Conservation (phyloP, 2,329 filamentous ascomycete species). For the Pyricularia grisea region DNA sequence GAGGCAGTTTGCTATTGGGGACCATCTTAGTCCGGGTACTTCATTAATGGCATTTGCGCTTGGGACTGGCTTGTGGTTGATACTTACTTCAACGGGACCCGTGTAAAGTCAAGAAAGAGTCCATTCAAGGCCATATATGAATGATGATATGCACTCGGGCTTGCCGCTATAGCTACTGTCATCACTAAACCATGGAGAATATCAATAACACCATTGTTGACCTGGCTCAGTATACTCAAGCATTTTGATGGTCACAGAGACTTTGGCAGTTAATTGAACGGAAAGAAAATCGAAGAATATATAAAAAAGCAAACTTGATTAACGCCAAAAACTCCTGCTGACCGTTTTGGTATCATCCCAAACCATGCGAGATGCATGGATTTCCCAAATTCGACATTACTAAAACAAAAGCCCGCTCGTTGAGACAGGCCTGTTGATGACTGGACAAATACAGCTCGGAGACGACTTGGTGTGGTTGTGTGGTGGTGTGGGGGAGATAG, state of each 20-base stretch:
- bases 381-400: background rate
- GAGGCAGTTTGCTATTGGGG: background rate
- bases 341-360: slow-evolving; percentile 1
- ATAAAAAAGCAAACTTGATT: background rate
- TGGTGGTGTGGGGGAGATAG: background rate
- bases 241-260: background rate
- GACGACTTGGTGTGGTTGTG: background rate
- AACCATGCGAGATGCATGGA: background rate
- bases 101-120: background rate
- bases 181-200: background rate
- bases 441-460: background rate
- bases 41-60: background rate
- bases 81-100: background rate
- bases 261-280: background rate
- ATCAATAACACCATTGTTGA: background rate
- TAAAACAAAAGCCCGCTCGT: background rate
- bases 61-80: background rate
- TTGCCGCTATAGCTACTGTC: background rate
- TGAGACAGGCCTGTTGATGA: background rate
- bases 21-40: background rate
- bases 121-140: background rate
- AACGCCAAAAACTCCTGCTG: slow-evolving; percentile 1
- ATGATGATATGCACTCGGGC: background rate
- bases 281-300: background rate
- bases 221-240: background rate